These are phyloP conservation scores for Ustilago hordei DNA, from an alignment of 1,284 basidiomycete genomes.

Conservation along the genomic window DNA sequence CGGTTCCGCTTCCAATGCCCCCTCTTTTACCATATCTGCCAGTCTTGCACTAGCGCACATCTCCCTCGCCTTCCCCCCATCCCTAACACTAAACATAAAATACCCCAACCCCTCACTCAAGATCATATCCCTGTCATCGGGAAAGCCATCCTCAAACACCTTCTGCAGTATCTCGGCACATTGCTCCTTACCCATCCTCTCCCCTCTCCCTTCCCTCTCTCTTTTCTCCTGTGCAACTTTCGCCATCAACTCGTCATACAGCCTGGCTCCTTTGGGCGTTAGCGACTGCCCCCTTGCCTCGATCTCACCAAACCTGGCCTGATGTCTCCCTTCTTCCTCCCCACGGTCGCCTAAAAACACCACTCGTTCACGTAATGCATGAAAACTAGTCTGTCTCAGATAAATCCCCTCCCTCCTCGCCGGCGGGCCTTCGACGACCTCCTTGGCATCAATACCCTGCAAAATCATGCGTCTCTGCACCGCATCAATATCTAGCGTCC, in stretches of 20 bases:
- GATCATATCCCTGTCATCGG: conserved; percentile 64
- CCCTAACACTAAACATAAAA: conserved; percentile 39
- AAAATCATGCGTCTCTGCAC: conserved; percentile 70
- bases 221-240: conserved; percentile 65
- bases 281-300: conserved; percentile 71
- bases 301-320: conserved; percentile 72
- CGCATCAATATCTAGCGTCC: conserved; percentile 71
- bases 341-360: conserved; percentile 57
- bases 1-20: conserved; percentile 65
- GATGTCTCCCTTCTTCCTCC: conserved; percentile 64
- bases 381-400: conserved; percentile 71
- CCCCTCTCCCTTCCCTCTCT: conserved; percentile 49
- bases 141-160: conserved; percentile 65
- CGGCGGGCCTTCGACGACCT: conserved; percentile 71
- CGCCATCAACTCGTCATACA: conserved; percentile 40
- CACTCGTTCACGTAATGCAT: conserved; percentile 70
- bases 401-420: conserved; percentile 69
- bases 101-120: conserved; percentile 66
- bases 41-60: conserved; percentile 20
- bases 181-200: conserved; percentile 35
- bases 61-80: conserved; percentile 12
- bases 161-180: conserved; percentile 44
- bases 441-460: conserved; percentile 70
- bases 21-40: conserved; percentile 60
- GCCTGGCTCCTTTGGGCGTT: conserved; percentile 67